phyloP scores from a whole-genome alignment of 2,329 filamentous ascomycete species.

The Beauveria caledonica region DNA sequence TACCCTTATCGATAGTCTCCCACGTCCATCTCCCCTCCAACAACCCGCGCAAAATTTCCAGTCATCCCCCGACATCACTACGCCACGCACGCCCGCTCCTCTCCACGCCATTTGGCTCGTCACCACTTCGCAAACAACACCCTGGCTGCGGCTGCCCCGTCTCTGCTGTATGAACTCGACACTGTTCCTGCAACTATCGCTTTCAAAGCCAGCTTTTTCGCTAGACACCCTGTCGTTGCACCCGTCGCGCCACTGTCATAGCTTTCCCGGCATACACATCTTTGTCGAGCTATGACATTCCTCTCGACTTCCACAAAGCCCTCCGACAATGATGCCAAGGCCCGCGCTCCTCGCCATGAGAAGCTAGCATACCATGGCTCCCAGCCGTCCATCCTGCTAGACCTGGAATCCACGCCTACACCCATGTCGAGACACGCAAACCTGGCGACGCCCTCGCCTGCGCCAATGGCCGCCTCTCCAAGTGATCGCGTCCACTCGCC shows the following conservation, averaged over 20 bases:
- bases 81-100: neutral
- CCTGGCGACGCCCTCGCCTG: neutral
- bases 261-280: neutral
- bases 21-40: no score
- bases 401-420: neutral
- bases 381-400: neutral
- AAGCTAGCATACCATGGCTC: neutral
- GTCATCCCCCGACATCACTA: neutral
- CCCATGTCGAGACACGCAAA: neutral
- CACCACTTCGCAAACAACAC: no score
- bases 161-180: neutral
- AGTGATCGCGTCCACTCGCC: constrained; percentile 1
- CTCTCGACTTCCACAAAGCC: neutral
- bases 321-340: neutral
- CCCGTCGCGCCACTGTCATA: neutral
- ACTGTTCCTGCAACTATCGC: neutral
- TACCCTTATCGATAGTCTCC: neutral
- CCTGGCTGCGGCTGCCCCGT: neutral
- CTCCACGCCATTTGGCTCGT: neutral
- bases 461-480: neutral
- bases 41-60: neutral
- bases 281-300: constrained; percentile 7
- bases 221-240: neutral
- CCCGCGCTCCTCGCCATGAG: neutral
- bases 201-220: neutral